phyloP scores from a whole-genome alignment of 1,284 basidiomycete genomes.

The Tylopilus sp. region DNA sequence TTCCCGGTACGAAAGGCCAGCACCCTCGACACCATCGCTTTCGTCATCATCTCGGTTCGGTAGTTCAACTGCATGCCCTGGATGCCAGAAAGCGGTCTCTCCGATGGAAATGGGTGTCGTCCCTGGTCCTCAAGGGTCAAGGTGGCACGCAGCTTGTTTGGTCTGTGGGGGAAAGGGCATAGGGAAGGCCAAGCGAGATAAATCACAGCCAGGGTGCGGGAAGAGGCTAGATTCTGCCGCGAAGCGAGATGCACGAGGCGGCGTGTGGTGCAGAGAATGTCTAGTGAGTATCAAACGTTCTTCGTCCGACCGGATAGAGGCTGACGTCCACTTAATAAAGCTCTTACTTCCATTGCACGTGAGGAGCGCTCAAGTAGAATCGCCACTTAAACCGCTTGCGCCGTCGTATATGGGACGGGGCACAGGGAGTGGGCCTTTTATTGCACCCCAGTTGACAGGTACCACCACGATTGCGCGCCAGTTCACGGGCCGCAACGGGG shows the following conservation, averaged over 20 bases:
- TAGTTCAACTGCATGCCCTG: constrained; percentile 60
- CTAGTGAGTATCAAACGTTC: constrained; percentile 46
- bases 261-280: constrained; percentile 80
- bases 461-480: constrained; percentile 71
- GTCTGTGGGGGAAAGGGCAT: constrained; percentile 69
- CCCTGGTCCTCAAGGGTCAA: constrained; percentile 71
- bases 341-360: constrained; percentile 51
- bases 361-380: constrained; percentile 42
- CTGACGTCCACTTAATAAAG: constrained; percentile 35
- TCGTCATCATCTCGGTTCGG: constrained; percentile 62
- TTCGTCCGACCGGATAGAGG: constrained; percentile 2
- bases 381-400: constrained; percentile 43
- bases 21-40: constrained; percentile 36
- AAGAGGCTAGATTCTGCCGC: constrained; percentile 79
- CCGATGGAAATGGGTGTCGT: constrained; percentile 81
- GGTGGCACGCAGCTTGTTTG: constrained; percentile 74
- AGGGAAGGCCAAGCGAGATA: constrained; percentile 43
- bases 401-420: constrained; percentile 46
- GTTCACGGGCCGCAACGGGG: constrained; percentile 58
- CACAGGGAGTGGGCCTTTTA: constrained; percentile 31
- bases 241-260: constrained; percentile 65
- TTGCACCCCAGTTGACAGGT: constrained; percentile 58
- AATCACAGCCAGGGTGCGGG: constrained; percentile 67
- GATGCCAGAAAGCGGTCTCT: constrained; percentile 67
- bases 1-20: constrained; percentile 47